Conservation (phyloP, 2,329 filamentous ascomycete species). For the Delphinella strobiligena region DNA sequence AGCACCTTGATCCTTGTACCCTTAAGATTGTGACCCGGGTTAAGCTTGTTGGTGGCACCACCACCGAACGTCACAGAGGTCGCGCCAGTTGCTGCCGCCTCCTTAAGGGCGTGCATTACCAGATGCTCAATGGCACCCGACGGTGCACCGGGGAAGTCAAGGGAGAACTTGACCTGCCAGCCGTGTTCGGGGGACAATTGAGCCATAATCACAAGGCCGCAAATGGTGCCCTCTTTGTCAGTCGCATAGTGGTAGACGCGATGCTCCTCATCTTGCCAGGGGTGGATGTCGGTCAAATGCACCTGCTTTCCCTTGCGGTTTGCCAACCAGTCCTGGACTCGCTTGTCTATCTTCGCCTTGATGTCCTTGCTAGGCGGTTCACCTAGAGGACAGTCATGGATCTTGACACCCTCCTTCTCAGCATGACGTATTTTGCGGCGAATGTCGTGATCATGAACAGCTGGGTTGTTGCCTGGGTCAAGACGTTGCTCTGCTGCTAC, state of each 20-base stretch:
- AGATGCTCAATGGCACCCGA: constrained; percentile 78
- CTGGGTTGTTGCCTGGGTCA: constrained; percentile 56
- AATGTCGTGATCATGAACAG: constrained; percentile 52
- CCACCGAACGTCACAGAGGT: constrained; percentile 74
- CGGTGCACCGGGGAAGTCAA: constrained; percentile 82
- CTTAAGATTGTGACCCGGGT: constrained; percentile 68
- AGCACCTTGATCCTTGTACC: constrained; percentile 72
- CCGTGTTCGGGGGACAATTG: constrained; percentile 71
- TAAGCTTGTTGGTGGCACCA: constrained; percentile 62
- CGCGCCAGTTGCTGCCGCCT: constrained; percentile 45
- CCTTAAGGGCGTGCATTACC: constrained; percentile 59
- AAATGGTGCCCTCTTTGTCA: constrained; percentile 59
- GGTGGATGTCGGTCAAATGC: constrained; percentile 78
- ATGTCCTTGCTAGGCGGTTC: no score
- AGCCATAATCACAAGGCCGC: constrained; percentile 69
- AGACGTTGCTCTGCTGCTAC: constrained; percentile 84
- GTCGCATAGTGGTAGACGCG: constrained; percentile 76
- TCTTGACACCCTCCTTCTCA: constrained; percentile 72
- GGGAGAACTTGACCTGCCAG: constrained; percentile 92
- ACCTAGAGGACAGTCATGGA: constrained; percentile 59
- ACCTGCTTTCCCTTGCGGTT: constrained; percentile 76
- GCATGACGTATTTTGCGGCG: constrained; percentile 68
- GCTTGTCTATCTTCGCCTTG: constrained; percentile 55
- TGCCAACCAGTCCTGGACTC: constrained; percentile 68
- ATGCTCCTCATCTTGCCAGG: constrained; percentile 75